Conservation (phyloP, 345 rosid species). For the Orychophragmus violaceus region DNA sequence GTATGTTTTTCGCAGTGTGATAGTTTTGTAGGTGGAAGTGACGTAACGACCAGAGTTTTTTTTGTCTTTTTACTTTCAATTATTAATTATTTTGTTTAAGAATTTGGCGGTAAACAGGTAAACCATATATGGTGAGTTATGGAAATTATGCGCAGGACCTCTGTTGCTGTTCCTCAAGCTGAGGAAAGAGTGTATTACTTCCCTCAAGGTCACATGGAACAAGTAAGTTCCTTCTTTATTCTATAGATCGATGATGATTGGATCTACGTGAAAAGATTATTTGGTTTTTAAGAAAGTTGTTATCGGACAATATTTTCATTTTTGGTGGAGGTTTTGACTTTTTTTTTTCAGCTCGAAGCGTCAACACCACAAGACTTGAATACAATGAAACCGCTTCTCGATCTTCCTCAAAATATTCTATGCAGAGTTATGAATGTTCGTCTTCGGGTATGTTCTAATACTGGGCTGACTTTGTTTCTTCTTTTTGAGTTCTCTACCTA, state of each 20-base stretch:
- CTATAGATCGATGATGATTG: constrained; percentile 7
- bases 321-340: constrained; percentile 11
- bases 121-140: constrained; percentile 56
- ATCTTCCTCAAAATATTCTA: constrained; percentile 70
- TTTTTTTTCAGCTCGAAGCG: constrained; percentile 59
- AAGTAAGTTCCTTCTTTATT: constrained; percentile 32
- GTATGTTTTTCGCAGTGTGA: constrained; percentile 36
- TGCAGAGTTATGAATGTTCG: constrained; percentile 71
- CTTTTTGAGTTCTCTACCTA: no score
- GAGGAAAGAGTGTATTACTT: constrained; percentile 73
- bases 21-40: constrained; percentile 12
- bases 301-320: constrained; percentile 19
- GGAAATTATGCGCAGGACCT: constrained; percentile 89
- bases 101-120: constrained; percentile 2
- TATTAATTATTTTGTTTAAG: no score
- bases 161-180: constrained; percentile 63
- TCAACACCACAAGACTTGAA: constrained; percentile 73
- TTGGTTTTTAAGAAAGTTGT: background rate
- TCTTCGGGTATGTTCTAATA: constrained; percentile 76
- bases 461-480: no score
- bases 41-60: no score
- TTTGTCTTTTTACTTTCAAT: no score
- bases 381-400: constrained; percentile 61
- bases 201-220: constrained; percentile 98
- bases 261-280: background rate